Percentiles rank a stretch among this genome's conserved stretches.
phyloP scores from a whole-genome alignment of 345 rosid genomes.

The Dipteronia sinensis region DNA sequence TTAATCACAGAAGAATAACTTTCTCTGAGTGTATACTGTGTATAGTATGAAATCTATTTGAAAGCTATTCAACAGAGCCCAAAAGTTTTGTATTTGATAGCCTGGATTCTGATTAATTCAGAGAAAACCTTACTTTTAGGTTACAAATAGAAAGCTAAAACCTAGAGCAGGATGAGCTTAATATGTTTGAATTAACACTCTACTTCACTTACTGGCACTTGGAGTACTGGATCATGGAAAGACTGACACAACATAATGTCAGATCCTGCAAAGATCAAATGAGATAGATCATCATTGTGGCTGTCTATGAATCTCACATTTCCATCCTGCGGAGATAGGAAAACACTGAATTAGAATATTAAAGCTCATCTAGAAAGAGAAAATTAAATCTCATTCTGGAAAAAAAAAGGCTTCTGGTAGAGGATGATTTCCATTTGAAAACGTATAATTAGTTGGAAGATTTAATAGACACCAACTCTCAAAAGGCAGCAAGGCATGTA shows the following conservation, averaged over 20 bases:
- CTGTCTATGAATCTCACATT: slow-evolving; percentile 41
- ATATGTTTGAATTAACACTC: slow-evolving; percentile 7
- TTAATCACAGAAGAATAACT: neutral
- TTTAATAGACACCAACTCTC: neutral
- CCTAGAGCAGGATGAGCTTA: slow-evolving; percentile 6
- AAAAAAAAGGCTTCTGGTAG: neutral
- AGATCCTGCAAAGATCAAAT: slow-evolving; percentile 61
- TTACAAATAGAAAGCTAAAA: neutral
- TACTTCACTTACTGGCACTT: slow-evolving; percentile 56
- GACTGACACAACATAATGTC: slow-evolving; percentile 62
- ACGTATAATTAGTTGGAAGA: slow-evolving; percentile 1
- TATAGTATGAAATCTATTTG: neutral
- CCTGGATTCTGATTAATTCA: neutral
- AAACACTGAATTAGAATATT: slow-evolving; percentile 12
- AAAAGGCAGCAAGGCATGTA: slow-evolving; percentile 21
- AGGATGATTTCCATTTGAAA: neutral
- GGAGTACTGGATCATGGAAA: slow-evolving; percentile 58
- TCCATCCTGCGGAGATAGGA: slow-evolving; percentile 42
- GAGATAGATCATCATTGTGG: slow-evolving; percentile 51
- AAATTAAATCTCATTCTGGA: neutral
- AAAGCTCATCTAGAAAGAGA: neutral
- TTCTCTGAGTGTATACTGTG: neutral
- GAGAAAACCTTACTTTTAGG: neutral
- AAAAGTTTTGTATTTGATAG: neutral
- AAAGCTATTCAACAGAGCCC: neutral